Base-by-base conservation (phyloP, 257 asterid species). In the Primulina tabacum region DNA sequence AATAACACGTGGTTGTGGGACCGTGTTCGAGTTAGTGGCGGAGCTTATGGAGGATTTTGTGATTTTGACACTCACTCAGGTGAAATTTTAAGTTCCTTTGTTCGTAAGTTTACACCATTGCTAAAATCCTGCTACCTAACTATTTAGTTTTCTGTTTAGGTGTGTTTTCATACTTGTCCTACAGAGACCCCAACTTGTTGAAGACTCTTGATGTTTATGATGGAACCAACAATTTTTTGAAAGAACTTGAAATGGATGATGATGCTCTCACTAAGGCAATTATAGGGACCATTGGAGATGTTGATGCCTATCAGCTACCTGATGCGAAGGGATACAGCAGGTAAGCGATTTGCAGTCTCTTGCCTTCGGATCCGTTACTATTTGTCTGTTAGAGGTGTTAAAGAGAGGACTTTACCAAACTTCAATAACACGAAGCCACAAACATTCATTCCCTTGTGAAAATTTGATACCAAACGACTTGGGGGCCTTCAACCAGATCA, bases 41-140 rank as follows among this genome's bases (percentile, higher is more conserved):
- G 99, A 77, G 99, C 99, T 57, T 94, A 94, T 85, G 99, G 99
- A 67, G 99, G 97, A 53, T 94, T 94, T 75, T 94, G 99, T 77
- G 92, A 90, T 78, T 91, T 94, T 29, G 97, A 91, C 83, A 75
- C 99, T 30, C 96, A 94, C 74, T 94, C 99, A 74, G 99, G 99
- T 88, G 70, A 35, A 65, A 56, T 70, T 52, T 29, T 66, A 21
- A 35, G 60, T 35, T 59, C 38, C 57, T 59, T 21, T 74, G 69
- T 73, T 30, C 29, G 30, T 68, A 32, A 18, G 60, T 68, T 18
- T 6, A 65, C 71, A 35, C 57, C 6, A 26, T 69, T 32, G 65
- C 61, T 30, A 50, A 21, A 20, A 60, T 76, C 69, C 16, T 9
- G 8, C 4, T 58, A 16, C 43, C 71, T 84, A 67, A 74, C 58